Conservation (phyloP, 495 filamentous ascomycete species). For the Neurospora sublineolata region DNA sequence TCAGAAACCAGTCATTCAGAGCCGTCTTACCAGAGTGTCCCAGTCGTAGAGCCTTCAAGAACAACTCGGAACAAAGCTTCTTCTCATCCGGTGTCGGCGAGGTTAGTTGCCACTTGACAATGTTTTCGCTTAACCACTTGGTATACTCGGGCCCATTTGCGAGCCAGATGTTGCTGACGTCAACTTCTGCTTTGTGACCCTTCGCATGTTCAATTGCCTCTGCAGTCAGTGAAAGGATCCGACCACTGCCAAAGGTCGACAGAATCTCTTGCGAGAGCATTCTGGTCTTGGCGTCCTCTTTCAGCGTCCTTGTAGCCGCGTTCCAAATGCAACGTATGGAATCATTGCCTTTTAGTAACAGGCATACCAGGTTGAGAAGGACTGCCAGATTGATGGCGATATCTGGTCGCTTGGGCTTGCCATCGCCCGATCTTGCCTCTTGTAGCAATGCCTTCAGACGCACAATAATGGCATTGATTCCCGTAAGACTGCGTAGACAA, state of each 20-base stretch:
- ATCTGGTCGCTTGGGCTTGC: conserved; percentile 23
- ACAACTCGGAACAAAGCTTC: conserved; percentile 48
- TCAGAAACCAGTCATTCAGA: conserved; percentile 1
- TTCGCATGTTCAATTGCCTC: conserved; percentile 56
- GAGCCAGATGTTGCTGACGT: conserved; percentile 44
- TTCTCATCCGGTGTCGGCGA: conserved; percentile 27
- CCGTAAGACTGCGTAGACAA: conserved; percentile 62
- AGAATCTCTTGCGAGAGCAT: conserved; percentile 32
- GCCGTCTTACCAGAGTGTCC: conserved; percentile 55
- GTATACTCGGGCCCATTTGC: conserved; percentile 53
- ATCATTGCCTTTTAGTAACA: conserved; percentile 44
- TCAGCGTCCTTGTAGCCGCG: conserved; percentile 4
- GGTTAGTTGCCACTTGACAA: conserved; percentile 40
- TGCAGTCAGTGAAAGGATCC: conserved; percentile 57
- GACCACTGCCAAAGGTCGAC: conserved; percentile 54
- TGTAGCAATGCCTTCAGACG: conserved; percentile 45
- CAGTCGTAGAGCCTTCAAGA: conserved; percentile 54
- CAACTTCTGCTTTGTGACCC: conserved; percentile 5
- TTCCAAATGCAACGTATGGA: conserved; percentile 45
- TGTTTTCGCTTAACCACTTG: conserved; percentile 61
- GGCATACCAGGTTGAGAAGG: conserved; percentile 34
- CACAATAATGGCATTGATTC: conserved; percentile 56
- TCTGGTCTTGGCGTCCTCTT: conserved; percentile 1
- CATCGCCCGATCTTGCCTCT: conserved; percentile 26
- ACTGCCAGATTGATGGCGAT: conserved; percentile 28